Evolutionary conservation across 768 basidiomycete genomes (phyloP).

Genomic region (Trametes coccinea): DNA sequence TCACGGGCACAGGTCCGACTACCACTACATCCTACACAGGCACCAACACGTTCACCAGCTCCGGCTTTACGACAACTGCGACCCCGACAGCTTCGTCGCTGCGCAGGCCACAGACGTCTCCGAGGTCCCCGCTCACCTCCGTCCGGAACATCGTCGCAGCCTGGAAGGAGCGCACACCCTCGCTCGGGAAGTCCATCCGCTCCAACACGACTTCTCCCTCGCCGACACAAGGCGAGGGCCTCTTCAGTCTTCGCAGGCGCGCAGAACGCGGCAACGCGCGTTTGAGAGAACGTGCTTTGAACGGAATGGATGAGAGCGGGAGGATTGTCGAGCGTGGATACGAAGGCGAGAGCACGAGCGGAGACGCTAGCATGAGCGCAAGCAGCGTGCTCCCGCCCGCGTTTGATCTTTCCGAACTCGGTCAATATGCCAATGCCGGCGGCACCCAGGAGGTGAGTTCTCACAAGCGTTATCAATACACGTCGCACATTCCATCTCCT

Average conservation of each 20-base stretch:
- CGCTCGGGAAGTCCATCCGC: slow-evolving; percentile 31
- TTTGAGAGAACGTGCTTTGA: slow-evolving; percentile 22
- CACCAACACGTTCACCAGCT: slow-evolving; percentile 42
- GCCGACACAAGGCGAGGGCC: slow-evolving; percentile 39
- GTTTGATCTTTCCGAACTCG: slow-evolving; percentile 49
- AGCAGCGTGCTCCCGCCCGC: slow-evolving; percentile 43
- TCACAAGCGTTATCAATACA: slow-evolving; percentile 8
- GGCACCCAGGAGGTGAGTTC: slow-evolving; percentile 46
- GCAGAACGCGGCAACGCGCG: slow-evolving; percentile 36
- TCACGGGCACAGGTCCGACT: slow-evolving; percentile 29
- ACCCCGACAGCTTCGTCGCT: slow-evolving; percentile 52
- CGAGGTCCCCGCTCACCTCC: slow-evolving; percentile 69
- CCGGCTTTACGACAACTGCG: slow-evolving; percentile 15
- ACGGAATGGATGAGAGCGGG: slow-evolving; percentile 16
- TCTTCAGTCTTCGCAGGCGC: slow-evolving; percentile 55
- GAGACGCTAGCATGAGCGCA: slow-evolving; percentile 31
- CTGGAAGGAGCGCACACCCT: slow-evolving; percentile 77
- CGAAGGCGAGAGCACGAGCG: slow-evolving; percentile 31
- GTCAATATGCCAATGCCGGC: slow-evolving; percentile 40
- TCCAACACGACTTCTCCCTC: slow-evolving; percentile 22
- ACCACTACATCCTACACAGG: slow-evolving; percentile 35
- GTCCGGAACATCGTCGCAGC: slow-evolving; percentile 74
- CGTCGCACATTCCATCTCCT: neutral
- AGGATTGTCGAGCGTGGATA: slow-evolving; percentile 4
- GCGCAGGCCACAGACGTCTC: slow-evolving; percentile 61